Evolutionary conservation across 768 basidiomycete species (phyloP).

Genomic region (Mycena vulgaris): DNA sequence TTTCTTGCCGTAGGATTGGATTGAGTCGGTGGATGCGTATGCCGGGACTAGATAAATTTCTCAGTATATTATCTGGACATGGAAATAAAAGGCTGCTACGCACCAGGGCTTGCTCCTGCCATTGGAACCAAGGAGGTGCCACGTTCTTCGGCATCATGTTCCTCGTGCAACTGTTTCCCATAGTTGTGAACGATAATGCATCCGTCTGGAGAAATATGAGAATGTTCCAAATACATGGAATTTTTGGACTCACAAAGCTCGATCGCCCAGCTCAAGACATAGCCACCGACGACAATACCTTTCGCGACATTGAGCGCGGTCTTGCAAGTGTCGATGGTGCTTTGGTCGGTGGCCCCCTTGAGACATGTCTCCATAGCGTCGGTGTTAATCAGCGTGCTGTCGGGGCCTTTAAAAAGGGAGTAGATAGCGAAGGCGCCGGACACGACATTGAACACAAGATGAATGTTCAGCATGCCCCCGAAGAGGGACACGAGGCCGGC

Average conservation of each 20-base stretch:
- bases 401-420: slow-evolving; percentile 62
- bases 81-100: neutral
- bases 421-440: slow-evolving; percentile 65
- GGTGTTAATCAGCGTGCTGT: slow-evolving; percentile 38
- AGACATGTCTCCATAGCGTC: slow-evolving; percentile 57
- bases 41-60: neutral
- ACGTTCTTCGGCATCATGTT: slow-evolving; percentile 46
- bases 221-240: neutral
- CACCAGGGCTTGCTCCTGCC: slow-evolving; percentile 23
- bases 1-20: slow-evolving; percentile 20
- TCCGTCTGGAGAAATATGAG: slow-evolving; percentile 62
- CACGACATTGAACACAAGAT: slow-evolving; percentile 62
- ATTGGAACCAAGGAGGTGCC: slow-evolving; percentile 46
- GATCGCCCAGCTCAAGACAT: slow-evolving; percentile 67
- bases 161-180: slow-evolving; percentile 67
- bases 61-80: neutral
- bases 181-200: slow-evolving; percentile 69
- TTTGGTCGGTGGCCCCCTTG: slow-evolving; percentile 45
- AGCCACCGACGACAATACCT: slow-evolving; percentile 59
- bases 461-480: slow-evolving; percentile 59
- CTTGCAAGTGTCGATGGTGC: slow-evolving; percentile 57
- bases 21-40: slow-evolving; percentile 31
- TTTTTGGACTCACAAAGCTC: slow-evolving; percentile 65
- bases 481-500: slow-evolving; percentile 61
- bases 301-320: slow-evolving; percentile 60